Evolutionary conservation across 2,329 filamentous ascomycete genomes (phyloP), one percentile per base, ranked within the genome.

Genomic region (Claviceps fusiformis): DNA sequence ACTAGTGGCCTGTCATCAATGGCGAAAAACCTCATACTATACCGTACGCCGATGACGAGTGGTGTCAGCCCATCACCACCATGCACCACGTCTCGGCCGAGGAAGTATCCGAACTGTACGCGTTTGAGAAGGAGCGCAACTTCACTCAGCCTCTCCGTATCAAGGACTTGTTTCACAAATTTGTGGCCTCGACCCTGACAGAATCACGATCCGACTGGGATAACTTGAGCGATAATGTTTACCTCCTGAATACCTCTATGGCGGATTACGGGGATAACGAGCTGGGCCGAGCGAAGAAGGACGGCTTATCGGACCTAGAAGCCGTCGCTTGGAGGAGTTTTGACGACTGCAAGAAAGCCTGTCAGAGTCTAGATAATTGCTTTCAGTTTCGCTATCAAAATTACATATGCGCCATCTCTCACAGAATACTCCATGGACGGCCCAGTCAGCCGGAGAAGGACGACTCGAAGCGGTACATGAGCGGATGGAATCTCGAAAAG

Each of bases 61-160:
- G 78, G 77, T 81, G 78, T 62, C 74, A 79, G 52, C 75, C 78
- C 9, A 69, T 80, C 48, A 70, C 75, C 2, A 80, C 78, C 5
- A 79, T 81, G 76, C 77, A 80, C 62, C 77, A 80, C 62, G 69
- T 78, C 58, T 69, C 69, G 24, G 69, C 71, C 58, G 71, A 78
- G 55, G 79, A 81, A 54, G 67, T 79, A 4, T 74, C 71, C 29
- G 67, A 67, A 10, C 69, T 81, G 45, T 78, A 73, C 71, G 69
- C 74, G n/a, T 79, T 74, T 60, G 78, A 81, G 61, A 68, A 68
- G 58, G 63, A 65, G 39, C 69, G 70, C 48, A 68, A 68, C 39
- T 64, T 64, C 53, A 48, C 57, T 39, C 39, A 53, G 3, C 64
- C 71, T 9, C 64, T 77, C 27, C 66, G 71, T 3, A 70, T 78